Evolutionary conservation across 768 basidiomycete genomes (phyloP), one percentile per base, ranked within the genome.

Genomic region (Saitozyma sp.): DNA sequence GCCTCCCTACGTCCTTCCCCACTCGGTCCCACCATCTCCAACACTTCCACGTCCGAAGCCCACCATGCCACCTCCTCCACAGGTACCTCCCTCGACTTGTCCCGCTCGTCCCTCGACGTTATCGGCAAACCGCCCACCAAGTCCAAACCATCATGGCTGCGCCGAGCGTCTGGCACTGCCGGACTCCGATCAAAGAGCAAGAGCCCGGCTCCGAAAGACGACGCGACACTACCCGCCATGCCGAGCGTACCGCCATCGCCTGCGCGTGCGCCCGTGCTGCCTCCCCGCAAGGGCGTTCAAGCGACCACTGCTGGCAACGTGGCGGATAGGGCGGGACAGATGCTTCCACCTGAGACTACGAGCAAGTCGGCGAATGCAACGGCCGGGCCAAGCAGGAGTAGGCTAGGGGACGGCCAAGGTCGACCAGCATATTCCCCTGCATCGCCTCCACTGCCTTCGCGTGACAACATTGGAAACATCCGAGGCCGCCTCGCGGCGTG

Each of bases 1-100:
- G 68, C 70, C n/a, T 71, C 70, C 41, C 66, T 75, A 39, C 70
- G 73, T 1, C 73, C 73, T 19, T 71, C 73, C 6, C 68, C 73
- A n/a, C 65, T 71, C 45, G 45, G 45, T 17, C 13, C 11, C 45
- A 46, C 45, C 45, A 46, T 46, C 45, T 11, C 13, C 45, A 46
- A 17, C n/a, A 13, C 13, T 46, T 46, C 13, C 6, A 46, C 45
- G 13, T 46, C 45, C 45, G 11, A 61, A 61, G 58, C 66, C 61
- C 16, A 46, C 53, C 52, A 56, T 29, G 11, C 61, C 63, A 38
- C 59, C 61, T 46, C 61, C n/a, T 54, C 56, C 16, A 57, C 54
- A n/a, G 37, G 10, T 16, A 54, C 56, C 9, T 61, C 61, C 50
- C 58, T 68, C 37, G 57, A 55, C 13, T 61, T 49, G 58, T 38